Evolutionary conservation across 306 rosid species (phyloP).

Genomic region (Prunus fruticosa): DNA sequence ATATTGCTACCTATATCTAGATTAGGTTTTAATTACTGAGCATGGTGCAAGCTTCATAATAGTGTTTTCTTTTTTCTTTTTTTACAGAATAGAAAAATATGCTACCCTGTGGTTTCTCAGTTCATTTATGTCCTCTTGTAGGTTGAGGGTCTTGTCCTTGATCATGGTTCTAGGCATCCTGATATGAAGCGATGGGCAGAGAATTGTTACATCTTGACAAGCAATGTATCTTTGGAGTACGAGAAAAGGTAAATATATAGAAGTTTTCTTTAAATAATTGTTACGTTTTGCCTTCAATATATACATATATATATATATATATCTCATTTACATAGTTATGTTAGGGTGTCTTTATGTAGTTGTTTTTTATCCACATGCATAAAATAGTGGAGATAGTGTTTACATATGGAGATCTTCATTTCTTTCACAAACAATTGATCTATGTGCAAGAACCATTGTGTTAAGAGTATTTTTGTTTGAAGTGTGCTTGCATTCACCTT

Average conservation of each 20-base stretch:
- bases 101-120: conserved; percentile 3
- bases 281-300: not conserved
- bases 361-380: not conserved
- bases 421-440: not conserved
- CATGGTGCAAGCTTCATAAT: not conserved
- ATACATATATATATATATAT: too few relatives aligned
- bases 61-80: not conserved
- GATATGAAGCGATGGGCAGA: conserved; percentile 97
- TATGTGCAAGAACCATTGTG: not conserved
- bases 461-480: not conserved
- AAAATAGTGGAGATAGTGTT: not conserved
- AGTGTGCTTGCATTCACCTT: not conserved
- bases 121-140: conserved; percentile 26
- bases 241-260: conserved; percentile 67
- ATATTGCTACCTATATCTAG: not conserved
- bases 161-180: conserved; percentile 99
- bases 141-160: conserved; percentile 99
- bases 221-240: conserved; percentile 90
- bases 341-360: not conserved
- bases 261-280: not conserved
- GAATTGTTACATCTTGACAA: conserved; percentile 80
- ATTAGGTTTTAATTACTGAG: not conserved
- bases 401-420: not conserved
- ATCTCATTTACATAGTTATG: not conserved
- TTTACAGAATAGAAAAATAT: not conserved